phyloP scores from a whole-genome alignment of 352 stramenopile species.

The Nothophytophthora sp. region DNA sequence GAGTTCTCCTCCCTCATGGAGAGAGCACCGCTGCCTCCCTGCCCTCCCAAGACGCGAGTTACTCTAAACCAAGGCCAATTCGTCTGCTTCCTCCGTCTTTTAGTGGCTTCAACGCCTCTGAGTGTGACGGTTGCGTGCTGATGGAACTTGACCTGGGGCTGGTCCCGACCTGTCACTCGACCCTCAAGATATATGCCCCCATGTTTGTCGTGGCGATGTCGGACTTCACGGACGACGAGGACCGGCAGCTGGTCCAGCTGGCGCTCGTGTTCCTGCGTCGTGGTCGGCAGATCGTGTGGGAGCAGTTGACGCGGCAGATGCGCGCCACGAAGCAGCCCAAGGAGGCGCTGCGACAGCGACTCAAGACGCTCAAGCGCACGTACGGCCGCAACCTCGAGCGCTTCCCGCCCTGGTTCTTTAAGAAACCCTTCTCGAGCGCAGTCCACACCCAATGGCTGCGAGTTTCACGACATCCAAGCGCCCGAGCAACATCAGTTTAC shows the following conservation, averaged over 20 bases:
- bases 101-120: too few relatives aligned
- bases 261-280: constrained; percentile 15
- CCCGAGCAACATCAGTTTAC: not conserved
- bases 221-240: constrained; percentile 58
- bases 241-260: constrained; percentile 56
- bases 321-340: constrained; percentile 28
- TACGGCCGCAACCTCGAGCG: constrained; percentile 27
- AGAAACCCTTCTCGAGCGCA: constrained; percentile 2
- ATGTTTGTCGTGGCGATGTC: too few relatives aligned
- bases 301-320: constrained; percentile 30
- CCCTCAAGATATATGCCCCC: too few relatives aligned
- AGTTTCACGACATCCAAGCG: not conserved
- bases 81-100: too few relatives aligned
- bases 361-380: constrained; percentile 63
- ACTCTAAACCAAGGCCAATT: too few relatives aligned
- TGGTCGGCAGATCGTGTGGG: constrained; percentile 31
- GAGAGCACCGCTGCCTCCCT: too few relatives aligned
- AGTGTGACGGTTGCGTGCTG: not conserved
- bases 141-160: not conserved
- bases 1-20: too few relatives aligned
- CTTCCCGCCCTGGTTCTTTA: constrained; percentile 52
- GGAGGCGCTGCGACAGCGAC: constrained; percentile 38
- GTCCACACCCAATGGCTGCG: not conserved
- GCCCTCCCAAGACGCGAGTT: too few relatives aligned
- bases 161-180: not conserved